These are phyloP conservation scores for Borovskyia barvae DNA, from an alignment of 208 protist genomes.

Conservation along the genomic window DNA sequence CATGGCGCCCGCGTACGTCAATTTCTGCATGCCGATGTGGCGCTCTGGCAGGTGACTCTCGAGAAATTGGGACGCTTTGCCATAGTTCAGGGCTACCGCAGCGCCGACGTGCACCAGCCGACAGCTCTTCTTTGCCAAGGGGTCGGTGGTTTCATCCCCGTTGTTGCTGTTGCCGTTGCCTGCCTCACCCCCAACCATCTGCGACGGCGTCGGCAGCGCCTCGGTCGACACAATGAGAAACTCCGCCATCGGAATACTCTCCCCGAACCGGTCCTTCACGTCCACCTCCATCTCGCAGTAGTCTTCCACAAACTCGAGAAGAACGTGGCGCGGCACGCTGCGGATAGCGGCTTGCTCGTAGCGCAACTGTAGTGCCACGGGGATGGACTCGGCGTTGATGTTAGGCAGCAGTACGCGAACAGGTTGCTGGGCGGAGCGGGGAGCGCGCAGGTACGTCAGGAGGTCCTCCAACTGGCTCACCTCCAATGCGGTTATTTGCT, in stretches of 20 bases:
- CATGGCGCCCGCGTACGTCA: conserved; percentile 43
- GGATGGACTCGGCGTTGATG: conserved; percentile 48
- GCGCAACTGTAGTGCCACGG: conserved; percentile 53
- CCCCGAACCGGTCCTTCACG: conserved; percentile 55
- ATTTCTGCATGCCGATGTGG: conserved; percentile 37
- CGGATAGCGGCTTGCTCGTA: conserved; percentile 43
- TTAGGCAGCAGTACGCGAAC: conserved; percentile 45
- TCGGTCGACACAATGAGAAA: conserved; percentile 66
- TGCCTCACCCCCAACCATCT: too few species aligned
- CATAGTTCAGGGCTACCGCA: conserved; percentile 54
- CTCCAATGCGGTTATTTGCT: conserved; percentile 27
- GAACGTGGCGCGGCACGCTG: conserved; percentile 37
- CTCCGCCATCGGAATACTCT: conserved; percentile 55
- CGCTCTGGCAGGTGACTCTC: conserved; percentile 38
- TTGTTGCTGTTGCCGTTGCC: too few species aligned
- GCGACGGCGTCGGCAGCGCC: conserved; percentile 26
- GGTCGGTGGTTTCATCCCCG: not conserved
- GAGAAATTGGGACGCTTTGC: conserved; percentile 58
- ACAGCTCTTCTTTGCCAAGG: conserved; percentile 39
- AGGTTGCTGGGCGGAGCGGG: conserved; percentile 22
- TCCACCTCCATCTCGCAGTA: conserved; percentile 70
- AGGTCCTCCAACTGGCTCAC: conserved; percentile 29
- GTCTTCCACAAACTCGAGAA: conserved; percentile 61
- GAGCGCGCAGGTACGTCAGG: conserved; percentile 51
- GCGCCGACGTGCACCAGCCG: conserved; percentile 55